Conservation (phyloP, 2,329 filamentous ascomycete genomes). For the Colletotrichum eleusines region DNA sequence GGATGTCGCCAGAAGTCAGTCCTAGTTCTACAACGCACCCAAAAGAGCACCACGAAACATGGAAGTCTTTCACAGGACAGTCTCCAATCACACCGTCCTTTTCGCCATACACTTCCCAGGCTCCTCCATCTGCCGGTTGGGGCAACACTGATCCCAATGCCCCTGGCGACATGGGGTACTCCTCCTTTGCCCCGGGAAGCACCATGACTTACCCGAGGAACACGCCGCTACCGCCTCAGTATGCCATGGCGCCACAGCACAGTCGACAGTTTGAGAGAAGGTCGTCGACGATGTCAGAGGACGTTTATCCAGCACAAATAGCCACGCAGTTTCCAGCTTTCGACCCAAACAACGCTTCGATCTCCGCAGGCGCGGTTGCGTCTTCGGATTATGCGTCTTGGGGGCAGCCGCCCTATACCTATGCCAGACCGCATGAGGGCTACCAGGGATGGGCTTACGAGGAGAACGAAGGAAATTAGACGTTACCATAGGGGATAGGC, state of each 20-base stretch:
- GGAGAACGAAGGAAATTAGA: slow-evolving; percentile 36
- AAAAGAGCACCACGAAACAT: slow-evolving; percentile 58
- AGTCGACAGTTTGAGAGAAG: slow-evolving; percentile 59
- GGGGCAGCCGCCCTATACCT: slow-evolving; percentile 58
- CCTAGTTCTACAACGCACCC: slow-evolving; percentile 56
- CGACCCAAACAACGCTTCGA: slow-evolving; percentile 51
- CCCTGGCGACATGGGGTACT: slow-evolving; percentile 61
- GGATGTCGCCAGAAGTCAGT: slow-evolving; percentile 59
- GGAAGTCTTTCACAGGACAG: slow-evolving; percentile 64
- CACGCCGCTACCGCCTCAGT: slow-evolving; percentile 53
- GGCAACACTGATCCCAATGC: slow-evolving; percentile 54
- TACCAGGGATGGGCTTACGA: slow-evolving; percentile 56
- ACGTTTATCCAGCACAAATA: slow-evolving; percentile 58
- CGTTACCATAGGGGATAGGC: background rate
- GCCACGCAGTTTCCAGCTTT: slow-evolving; percentile 53
- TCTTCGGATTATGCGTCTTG: slow-evolving; percentile 57
- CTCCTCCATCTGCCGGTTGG: slow-evolving; percentile 57
- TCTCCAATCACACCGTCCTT: slow-evolving; percentile 64
- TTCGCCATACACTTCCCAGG: slow-evolving; percentile 61
- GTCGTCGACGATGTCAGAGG: slow-evolving; percentile 54
- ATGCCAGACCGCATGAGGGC: slow-evolving; percentile 52
- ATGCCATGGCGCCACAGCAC: slow-evolving; percentile 55
- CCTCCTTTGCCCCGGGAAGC: slow-evolving; percentile 57
- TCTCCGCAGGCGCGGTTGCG: slow-evolving; percentile 55
- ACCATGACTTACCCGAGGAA: slow-evolving; percentile 45